A percentile compares a stretch with the other conserved stretches of the same genome.
phyloP scores from a whole-genome alignment of 441 rosid species.

The Pelargonium cotyledonis region DNA sequence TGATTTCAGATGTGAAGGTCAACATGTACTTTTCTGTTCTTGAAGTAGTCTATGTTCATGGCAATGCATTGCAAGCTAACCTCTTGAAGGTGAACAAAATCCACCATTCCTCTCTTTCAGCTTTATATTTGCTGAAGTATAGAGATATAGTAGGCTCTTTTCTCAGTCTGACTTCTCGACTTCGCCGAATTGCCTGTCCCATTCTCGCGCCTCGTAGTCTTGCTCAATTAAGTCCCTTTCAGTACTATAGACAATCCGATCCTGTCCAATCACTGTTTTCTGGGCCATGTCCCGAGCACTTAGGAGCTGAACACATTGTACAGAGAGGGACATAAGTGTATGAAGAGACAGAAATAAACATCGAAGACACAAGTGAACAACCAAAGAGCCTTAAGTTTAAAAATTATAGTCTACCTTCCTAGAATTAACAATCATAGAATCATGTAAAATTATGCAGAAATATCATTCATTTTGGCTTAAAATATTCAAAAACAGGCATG shows the following conservation, averaged over 20 bases:
- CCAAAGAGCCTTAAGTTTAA: too few relatives aligned
- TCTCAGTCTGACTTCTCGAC: slow-evolving; percentile 56
- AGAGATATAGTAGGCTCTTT: slow-evolving; percentile 15
- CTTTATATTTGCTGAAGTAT: too few relatives aligned
- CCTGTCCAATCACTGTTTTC: slow-evolving; percentile 79
- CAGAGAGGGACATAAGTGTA: too few relatives aligned
- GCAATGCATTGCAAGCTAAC: too few relatives aligned
- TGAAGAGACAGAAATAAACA: too few relatives aligned
- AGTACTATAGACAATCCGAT: slow-evolving; percentile 76
- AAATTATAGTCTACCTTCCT: too few relatives aligned
- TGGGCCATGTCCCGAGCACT: slow-evolving; percentile 97
- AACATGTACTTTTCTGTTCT: not conserved
- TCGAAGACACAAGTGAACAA: too few relatives aligned
- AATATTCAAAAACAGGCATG: too few relatives aligned
- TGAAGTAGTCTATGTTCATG: not conserved
- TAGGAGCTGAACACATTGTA: slow-evolving; percentile 41
- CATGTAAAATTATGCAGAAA: too few relatives aligned
- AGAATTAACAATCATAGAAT: too few relatives aligned
- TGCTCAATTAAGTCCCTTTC: slow-evolving; percentile 82
- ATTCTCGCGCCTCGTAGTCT: slow-evolving; percentile 73
- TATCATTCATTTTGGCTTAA: too few relatives aligned
- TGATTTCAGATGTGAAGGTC: not conserved
- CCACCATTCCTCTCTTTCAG: not conserved
- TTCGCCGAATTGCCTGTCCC: slow-evolving; percentile 78
- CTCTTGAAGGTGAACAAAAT: not conserved